Evolutionary conservation across 2,329 filamentous ascomycete genomes (phyloP).

Genomic region (Aureobasidium pullulans): DNA sequence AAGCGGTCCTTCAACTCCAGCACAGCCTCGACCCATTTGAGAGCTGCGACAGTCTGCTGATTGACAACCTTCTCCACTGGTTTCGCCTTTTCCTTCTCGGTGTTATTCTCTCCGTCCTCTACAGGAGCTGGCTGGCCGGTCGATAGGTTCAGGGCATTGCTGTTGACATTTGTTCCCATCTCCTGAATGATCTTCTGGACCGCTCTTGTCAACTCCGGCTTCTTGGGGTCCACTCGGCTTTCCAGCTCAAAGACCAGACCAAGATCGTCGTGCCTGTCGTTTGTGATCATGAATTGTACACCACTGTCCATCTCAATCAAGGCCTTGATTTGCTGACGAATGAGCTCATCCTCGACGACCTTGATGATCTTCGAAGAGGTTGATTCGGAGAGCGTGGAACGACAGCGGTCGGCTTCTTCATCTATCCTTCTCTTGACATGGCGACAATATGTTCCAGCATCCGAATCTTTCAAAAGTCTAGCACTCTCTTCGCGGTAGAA

Average conservation of each 20-base stretch:
- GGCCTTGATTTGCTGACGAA: constrained; percentile 67
- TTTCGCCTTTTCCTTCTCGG: constrained; percentile 38
- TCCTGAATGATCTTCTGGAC: constrained; percentile 70
- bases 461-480: constrained; percentile 64
- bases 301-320: constrained; percentile 84
- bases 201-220: constrained; percentile 60
- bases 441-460: constrained; percentile 75
- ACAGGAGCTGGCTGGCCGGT: constrained; percentile 48
- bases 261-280: constrained; percentile 72
- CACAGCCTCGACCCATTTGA: constrained; percentile 94
- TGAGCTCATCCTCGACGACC: constrained; percentile 75
- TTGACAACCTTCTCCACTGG: constrained; percentile 49
- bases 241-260: constrained; percentile 76
- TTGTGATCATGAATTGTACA: constrained; percentile 82
- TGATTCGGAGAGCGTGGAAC: constrained; percentile 67
- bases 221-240: constrained; percentile 66
- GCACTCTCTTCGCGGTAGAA: constrained; percentile 76
- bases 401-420: constrained; percentile 77
- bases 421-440: constrained; percentile 65
- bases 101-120: constrained; percentile 43
- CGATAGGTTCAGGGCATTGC: constrained; percentile 47
- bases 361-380: constrained; percentile 66
- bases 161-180: constrained; percentile 77
- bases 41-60: constrained; percentile 76
- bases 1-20: constrained; percentile 82